Base-by-base conservation (phyloP, 2,329 filamentous ascomycete species). In the Fusarium liriodendri region DNA sequence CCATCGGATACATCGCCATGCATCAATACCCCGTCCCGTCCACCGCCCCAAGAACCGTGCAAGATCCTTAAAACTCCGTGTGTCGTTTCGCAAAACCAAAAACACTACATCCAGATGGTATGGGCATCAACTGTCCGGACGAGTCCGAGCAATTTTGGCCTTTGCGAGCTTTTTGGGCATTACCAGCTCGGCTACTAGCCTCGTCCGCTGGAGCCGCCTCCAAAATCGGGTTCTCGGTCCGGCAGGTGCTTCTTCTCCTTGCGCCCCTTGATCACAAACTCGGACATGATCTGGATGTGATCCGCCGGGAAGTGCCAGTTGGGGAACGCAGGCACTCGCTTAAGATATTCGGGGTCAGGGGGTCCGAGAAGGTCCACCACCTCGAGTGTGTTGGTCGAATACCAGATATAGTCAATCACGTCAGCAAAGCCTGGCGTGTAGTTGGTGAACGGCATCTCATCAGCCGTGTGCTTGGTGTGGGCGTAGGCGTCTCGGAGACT, bases 321-420 rank as follows among this genome's bases (percentile, higher is more conserved):
- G 22, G 95, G 95, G 84, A 98, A 98, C 0, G 95, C 95, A 5
- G 95, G 95, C 29, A 98, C 94, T 62, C 92, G 90, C 82, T 94
- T 93, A 67, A 98, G 90, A 81, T 97, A 97, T 32, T 94, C 90
- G 73, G 92, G 90, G 81, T 98, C 95, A 3, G 97, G 94, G 50
- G 96, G 93, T 33, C 95, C 95, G 5, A 98, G 91, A 62, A 98
- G 84, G 62, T 93, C 93, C 20, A 94, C 92, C 27, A 97, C 93
- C 80, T 97, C 94, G 52, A 98, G 87, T 25, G 93, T 91, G 82
- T 97, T 98, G 67, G 95, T 96, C 66, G 95, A 95, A 84, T 97
- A 99, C 95, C 95, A 98, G 79, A 99, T 95, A 83, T 98, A 98
- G 82, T 99, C 97, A 76, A 99, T 93, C 66, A 97, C 94, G 71